These are phyloP conservation scores for Cladorrhinum sp. DNA, from an alignment of 2,329 filamentous ascomycete genomes.

Conservation along the genomic window DNA sequence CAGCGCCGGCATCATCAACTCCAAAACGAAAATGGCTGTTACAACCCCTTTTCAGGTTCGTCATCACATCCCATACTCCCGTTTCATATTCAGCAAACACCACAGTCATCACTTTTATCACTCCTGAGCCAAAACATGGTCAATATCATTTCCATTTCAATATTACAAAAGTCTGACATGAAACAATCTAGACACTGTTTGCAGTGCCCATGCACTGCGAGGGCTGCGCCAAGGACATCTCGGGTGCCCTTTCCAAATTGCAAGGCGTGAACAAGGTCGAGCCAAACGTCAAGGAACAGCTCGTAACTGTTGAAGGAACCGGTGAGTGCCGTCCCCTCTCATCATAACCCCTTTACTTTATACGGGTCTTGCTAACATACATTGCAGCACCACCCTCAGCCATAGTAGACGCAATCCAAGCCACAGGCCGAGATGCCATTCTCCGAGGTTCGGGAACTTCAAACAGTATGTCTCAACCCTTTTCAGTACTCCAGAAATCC, in stretches of 20 bases:
- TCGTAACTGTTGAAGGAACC: constrained; percentile 82
- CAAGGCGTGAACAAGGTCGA: constrained; percentile 79
- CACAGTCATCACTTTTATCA: not conserved
- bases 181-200: constrained; percentile 72
- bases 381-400: constrained; percentile 72
- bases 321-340: constrained; percentile 42
- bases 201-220: constrained; percentile 93
- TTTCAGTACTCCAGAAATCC: not conserved
- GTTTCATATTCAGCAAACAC: constrained; percentile 11
- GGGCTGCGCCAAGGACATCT: constrained; percentile 82
- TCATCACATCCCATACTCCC: not conserved
- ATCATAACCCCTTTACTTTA: not conserved
- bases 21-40: constrained; percentile 40
- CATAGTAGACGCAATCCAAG: constrained; percentile 85
- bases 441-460: constrained; percentile 82
- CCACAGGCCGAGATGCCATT: constrained; percentile 90
- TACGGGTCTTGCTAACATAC: not conserved
- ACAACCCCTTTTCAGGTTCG: constrained; percentile 47
- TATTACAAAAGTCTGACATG: constrained; percentile 10
- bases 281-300: constrained; percentile 76
- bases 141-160: not conserved
- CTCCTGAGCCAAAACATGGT: not conserved
- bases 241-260: constrained; percentile 71
- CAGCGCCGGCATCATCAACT: constrained; percentile 14
- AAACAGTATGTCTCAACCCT: constrained; percentile 61